phyloP scores from a whole-genome alignment of 768 basidiomycete species.

The Krasilnikovozyma curviuscula region DNA sequence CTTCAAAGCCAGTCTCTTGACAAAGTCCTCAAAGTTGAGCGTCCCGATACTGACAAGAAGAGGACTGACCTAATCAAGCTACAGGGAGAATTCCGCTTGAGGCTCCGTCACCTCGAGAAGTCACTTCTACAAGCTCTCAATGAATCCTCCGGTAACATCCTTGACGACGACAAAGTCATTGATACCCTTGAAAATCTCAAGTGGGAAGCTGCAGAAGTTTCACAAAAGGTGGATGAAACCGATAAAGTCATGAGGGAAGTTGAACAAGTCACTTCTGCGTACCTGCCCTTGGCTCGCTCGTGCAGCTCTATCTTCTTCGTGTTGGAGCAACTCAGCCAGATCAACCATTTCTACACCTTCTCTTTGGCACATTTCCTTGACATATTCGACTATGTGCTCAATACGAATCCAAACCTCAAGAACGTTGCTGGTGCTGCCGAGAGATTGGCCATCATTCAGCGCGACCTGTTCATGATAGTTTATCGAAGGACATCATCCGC shows the following conservation, averaged over 20 bases:
- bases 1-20: conserved; percentile 95
- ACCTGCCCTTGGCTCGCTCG: conserved; percentile 80
- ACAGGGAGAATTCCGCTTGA: conserved; percentile 90
- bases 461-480: conserved; percentile 72
- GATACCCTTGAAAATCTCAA: conserved; percentile 88
- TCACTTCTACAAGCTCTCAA: conserved; percentile 83
- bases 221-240: conserved; percentile 86
- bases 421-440: conserved; percentile 49
- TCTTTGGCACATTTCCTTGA: conserved; percentile 94
- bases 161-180: conserved; percentile 91
- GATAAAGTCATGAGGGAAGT: conserved; percentile 91
- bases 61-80: conserved; percentile 93
- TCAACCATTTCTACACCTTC: conserved; percentile 98
- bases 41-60: conserved; percentile 88
- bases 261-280: conserved; percentile 84
- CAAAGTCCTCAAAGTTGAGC: conserved; percentile 88
- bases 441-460: conserved; percentile 60
- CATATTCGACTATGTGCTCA: conserved; percentile 87
- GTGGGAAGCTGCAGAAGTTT: conserved; percentile 87
- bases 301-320: conserved; percentile 96
- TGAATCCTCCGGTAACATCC: conserved; percentile 87
- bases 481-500: conserved; percentile 80
- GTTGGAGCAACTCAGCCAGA: conserved; percentile 73
- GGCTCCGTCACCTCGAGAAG: conserved; percentile 79
- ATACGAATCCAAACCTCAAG: conserved; percentile 75